Evolutionary conservation across 2,329 filamentous ascomycete species (phyloP), one percentile per base, ranked within the genome.

Genomic region (Lecanicillium sp.): DNA sequence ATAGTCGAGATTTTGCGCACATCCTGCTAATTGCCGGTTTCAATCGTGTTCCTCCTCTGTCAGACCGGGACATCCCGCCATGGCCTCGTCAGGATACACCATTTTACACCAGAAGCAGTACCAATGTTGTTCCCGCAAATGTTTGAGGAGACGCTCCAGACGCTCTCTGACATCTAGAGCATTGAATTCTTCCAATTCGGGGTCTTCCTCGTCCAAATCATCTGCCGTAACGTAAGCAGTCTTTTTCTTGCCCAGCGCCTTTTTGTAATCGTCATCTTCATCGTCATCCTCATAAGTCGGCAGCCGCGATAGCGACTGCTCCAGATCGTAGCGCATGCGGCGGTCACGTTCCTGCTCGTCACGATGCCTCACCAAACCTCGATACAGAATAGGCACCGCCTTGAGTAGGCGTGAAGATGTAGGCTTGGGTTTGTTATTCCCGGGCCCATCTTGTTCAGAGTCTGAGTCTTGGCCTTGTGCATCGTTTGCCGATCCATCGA

Each of bases 81-180:
- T 81, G 27, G 66, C 61, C 27, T 65, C 66, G 53, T 87, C 79
- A 0, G 79, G 74, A 57, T 96, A 98, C 37, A 69, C 68, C 60
- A 74, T 84, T 59, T 96, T 97, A 63, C 92, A 98, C 85, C 89
- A 98, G 57, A 96, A 95, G 64, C 92, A 98, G 57, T 98, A 98
- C 32, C 71, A 62, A 53, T 87, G 77, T 53, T 74, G 74, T 35
- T 78, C 68, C 28, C 92, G 74, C 39, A 98, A 59, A 59, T 85
- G 80, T 14, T 64, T 58, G 9, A 95, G 72, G 12, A 94, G 59
- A 49, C 68, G 77, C 8, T 67, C 63, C 45, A 97, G 62, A 47
- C 78, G 76, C 50, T 94, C 83, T 2, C 65, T 65, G 2, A 78
- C 68, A 17, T 79, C 74, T 32, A 90, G 64, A 2, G 72, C 74